Evolutionary conservation across 192 early-diverging fungal genomes (phyloP).

Genomic region (Coemansia sp.): DNA sequence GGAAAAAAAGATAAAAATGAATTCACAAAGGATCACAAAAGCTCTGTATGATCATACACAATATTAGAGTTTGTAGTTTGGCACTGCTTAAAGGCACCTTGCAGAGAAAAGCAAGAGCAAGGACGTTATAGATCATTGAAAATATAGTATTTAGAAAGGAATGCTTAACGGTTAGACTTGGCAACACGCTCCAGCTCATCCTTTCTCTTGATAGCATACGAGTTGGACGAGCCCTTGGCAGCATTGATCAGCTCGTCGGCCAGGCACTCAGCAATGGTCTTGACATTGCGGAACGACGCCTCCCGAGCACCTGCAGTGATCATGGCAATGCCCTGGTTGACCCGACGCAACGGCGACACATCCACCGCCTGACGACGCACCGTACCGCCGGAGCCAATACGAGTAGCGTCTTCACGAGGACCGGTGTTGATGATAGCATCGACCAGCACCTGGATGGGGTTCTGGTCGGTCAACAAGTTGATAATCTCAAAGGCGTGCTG

Average conservation of each 20-base stretch:
- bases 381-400: constrained; percentile 95
- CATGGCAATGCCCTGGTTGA: constrained; percentile 93
- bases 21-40: background rate
- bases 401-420: constrained; percentile 98
- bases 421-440: constrained; percentile 99
- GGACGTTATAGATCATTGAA: background rate
- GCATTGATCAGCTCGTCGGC: constrained; percentile 99
- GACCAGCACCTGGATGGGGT: constrained; percentile 97
- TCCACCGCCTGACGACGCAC: constrained; percentile 99
- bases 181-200: constrained; percentile 83
- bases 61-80: no score
- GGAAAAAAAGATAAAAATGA: background rate
- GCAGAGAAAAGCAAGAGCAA: no score
- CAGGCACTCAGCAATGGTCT: constrained; percentile 99
- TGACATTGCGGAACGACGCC: constrained; percentile 98
- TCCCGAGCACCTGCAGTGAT: constrained; percentile 96
- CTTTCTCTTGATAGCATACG: constrained; percentile 99
- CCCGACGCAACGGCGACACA: constrained; percentile 96
- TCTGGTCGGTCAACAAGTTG: constrained; percentile 95
- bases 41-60: no score
- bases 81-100: no score
- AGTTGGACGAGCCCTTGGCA: constrained; percentile 97
- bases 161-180: constrained; percentile 57
- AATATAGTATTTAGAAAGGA: background rate
- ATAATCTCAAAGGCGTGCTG: constrained; percentile 99